phyloP scores from a whole-genome alignment of 2,329 filamentous ascomycete genomes.

The Colletotrichum sp. region DNA sequence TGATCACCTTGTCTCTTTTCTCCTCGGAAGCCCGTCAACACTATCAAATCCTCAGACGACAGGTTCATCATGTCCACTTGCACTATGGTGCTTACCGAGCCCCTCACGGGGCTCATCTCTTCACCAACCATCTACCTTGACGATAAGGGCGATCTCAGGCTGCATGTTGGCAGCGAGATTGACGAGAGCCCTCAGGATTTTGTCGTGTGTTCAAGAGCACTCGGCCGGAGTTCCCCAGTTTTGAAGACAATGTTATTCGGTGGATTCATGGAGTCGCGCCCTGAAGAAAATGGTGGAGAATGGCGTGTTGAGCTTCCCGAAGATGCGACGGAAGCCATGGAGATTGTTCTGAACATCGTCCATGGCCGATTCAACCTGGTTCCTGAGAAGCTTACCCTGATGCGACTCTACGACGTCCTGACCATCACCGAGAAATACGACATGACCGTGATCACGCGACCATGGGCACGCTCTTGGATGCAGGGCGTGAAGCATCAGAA shows the following conservation, averaged over 20 bases:
- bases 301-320: conserved; percentile 32
- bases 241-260: conserved; percentile 29
- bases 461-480: conserved; percentile 26
- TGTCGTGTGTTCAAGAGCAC: conserved; percentile 26
- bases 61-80: neutral
- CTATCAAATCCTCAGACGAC: neutral
- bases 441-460: conserved; percentile 25
- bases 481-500: neutral
- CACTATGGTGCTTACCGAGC: conserved; percentile 5
- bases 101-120: neutral
- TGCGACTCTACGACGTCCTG: conserved; percentile 24
- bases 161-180: conserved; percentile 4
- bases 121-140: conserved; percentile 11
- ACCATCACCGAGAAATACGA: conserved; percentile 30
- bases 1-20: neutral
- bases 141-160: conserved; percentile 1
- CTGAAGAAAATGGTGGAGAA: conserved; percentile 2
- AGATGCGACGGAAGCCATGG: conserved; percentile 32
- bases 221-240: conserved; percentile 27
- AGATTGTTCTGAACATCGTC: conserved; percentile 34
- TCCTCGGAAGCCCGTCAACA: neutral
- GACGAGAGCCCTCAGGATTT: conserved; percentile 19
- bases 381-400: conserved; percentile 10
- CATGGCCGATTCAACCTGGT: conserved; percentile 31
- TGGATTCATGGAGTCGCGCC: conserved; percentile 27